A percentile compares a stretch with the other conserved stretches of the same genome.
Evolutionary conservation across 305 asterid species (phyloP).

Genomic region (Vinca major): DNA sequence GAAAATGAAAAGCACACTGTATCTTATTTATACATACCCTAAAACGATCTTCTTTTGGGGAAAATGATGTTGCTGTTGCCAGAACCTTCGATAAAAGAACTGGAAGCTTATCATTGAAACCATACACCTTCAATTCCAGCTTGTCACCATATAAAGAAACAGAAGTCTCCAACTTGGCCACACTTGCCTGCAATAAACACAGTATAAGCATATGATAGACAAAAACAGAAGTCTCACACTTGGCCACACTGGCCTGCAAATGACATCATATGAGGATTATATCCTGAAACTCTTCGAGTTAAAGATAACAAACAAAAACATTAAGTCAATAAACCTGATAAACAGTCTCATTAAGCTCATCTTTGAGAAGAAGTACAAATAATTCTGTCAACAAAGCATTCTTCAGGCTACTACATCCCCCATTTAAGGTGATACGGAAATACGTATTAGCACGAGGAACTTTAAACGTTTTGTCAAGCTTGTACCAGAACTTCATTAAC

Average conservation of each 20-base stretch:
- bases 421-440: slow-evolving; percentile 80
- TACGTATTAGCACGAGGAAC: slow-evolving; percentile 96
- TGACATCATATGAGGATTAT: background rate
- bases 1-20: slow-evolving; percentile 1
- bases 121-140: slow-evolving; percentile 88
- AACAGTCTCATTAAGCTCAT: slow-evolving; percentile 85
- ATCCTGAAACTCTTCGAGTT: background rate
- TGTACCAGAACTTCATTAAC: slow-evolving; percentile 80
- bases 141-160: slow-evolving; percentile 78
- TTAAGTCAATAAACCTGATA: slow-evolving; percentile 65
- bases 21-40: slow-evolving; percentile 37
- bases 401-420: slow-evolving; percentile 62
- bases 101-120: slow-evolving; percentile 93
- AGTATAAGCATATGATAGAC: slow-evolving; percentile 23
- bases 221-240: slow-evolving; percentile 79
- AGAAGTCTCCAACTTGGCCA: slow-evolving; percentile 86
- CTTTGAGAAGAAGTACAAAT: slow-evolving; percentile 74
- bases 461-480: slow-evolving; percentile 73
- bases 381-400: slow-evolving; percentile 72
- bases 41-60: slow-evolving; percentile 84
- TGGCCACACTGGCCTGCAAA: slow-evolving; percentile 84
- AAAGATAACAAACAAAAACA: slow-evolving; percentile 16
- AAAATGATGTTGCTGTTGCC: slow-evolving; percentile 61
- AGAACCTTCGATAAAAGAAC: slow-evolving; percentile 74
- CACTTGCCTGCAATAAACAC: slow-evolving; percentile 65